These are phyloP conservation scores for Aspergillus asperescens DNA, from an alignment of 495 filamentous ascomycete species.

Conservation along the genomic window DNA sequence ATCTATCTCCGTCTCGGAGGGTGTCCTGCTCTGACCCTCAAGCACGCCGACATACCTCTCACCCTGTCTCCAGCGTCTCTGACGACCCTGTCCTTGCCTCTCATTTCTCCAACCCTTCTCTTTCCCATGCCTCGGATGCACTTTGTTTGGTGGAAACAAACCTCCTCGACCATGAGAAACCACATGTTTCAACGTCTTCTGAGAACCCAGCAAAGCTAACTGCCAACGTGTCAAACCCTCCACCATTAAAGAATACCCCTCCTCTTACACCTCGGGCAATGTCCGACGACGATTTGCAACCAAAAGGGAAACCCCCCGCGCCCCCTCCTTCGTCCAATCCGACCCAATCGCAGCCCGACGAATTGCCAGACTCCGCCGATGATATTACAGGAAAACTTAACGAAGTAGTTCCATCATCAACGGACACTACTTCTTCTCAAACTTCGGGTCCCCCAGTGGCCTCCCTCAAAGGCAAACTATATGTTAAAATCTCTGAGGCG, in stretches of 20 bases:
- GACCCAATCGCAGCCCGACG: conserved; percentile 21
- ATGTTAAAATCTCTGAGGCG: conserved; percentile 80
- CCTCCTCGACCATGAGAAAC: conserved; percentile 48
- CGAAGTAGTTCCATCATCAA: conserved; percentile 36
- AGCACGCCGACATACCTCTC: conserved; percentile 49
- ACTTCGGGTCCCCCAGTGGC: conserved; percentile 55
- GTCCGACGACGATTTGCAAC: conserved; percentile 54
- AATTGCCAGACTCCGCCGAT: conserved; percentile 30
- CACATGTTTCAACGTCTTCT: conserved; percentile 49
- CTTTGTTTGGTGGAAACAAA: conserved; percentile 51
- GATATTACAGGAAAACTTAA: conserved; percentile 42
- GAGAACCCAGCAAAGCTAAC: conserved; percentile 85
- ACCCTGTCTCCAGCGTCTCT: conserved; percentile 62
- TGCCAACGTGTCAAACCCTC: conserved; percentile 56
- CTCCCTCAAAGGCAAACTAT: conserved; percentile 81
- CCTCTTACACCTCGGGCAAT: conserved; percentile 81
- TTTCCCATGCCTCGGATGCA: conserved; percentile 49
- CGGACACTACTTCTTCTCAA: conserved; percentile 31
- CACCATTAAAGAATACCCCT: conserved; percentile 77
- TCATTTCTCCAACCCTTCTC: conserved; percentile 71
- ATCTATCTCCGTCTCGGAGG: conserved; percentile 32
- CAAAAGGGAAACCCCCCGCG: conserved; percentile 32
- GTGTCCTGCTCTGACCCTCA: conserved; percentile 27
- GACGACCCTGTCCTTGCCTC: conserved; percentile 63
- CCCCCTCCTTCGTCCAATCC: conserved; percentile 27